Evolutionary conservation across 345 rosid species (phyloP).

Genomic region (Leavenworthia alabamica): DNA sequence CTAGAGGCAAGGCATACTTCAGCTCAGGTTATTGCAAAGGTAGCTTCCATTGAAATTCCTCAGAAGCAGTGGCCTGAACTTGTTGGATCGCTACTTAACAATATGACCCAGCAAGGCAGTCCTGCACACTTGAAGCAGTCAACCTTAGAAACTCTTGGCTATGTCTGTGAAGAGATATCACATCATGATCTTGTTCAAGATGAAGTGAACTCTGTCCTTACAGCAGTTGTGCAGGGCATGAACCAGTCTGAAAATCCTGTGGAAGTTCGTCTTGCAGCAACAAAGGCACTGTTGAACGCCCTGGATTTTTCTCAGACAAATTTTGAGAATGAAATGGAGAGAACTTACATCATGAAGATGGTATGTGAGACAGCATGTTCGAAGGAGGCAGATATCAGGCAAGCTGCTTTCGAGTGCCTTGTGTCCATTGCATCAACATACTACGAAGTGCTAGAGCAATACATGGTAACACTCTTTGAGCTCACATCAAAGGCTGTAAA

Average conservation of each 20-base stretch:
- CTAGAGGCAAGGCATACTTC: conserved; percentile 81
- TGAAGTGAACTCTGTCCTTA: conserved; percentile 85
- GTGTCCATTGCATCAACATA: conserved; percentile 89
- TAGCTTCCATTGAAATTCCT: conserved; percentile 88
- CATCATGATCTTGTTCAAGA: conserved; percentile 80
- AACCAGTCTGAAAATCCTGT: conserved; percentile 58
- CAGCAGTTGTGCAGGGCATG: conserved; percentile 99
- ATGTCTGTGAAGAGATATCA: conserved; percentile 86
- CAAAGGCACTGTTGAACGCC: conserved; percentile 75
- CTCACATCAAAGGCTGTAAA: conserved; percentile 86
- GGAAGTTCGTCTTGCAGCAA: conserved; percentile 85
- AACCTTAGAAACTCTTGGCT: conserved; percentile 83
- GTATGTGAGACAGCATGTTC: conserved; percentile 84
- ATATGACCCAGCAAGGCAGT: conserved; percentile 66
- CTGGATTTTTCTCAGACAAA: conserved; percentile 85
- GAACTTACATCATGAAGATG: conserved; percentile 86
- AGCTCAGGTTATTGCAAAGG: conserved; percentile 86
- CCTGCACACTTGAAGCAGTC: conserved; percentile 69
- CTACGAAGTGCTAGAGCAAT: conserved; percentile 79
- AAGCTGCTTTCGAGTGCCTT: conserved; percentile 93
- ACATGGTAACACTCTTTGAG: conserved; percentile 76
- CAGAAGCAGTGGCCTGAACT: conserved; percentile 91
- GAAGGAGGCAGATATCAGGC: conserved; percentile 72
- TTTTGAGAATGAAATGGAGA: conserved; percentile 93
- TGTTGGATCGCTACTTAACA: conserved; percentile 54